Percentiles rank a stretch among this genome's conserved stretches.
phyloP scores from a whole-genome alignment of 2,329 filamentous ascomycete genomes.

The Fusarium citri region DNA sequence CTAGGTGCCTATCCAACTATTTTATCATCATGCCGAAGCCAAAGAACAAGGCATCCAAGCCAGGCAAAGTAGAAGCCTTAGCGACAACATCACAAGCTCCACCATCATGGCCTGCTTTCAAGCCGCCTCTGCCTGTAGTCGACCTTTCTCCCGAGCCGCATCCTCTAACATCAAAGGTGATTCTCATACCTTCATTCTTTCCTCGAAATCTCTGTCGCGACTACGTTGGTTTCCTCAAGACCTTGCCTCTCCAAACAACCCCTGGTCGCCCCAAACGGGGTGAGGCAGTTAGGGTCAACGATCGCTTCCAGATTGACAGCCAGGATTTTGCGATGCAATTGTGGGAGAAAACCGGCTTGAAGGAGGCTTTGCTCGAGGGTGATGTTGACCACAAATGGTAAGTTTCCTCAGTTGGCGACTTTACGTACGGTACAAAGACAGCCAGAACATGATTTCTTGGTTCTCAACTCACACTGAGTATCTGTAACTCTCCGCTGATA shows the following conservation, averaged over 20 bases:
- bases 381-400: constrained; percentile 59
- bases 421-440: background rate
- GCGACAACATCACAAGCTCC: constrained; percentile 47
- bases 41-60: constrained; percentile 50
- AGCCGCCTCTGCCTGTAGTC: constrained; percentile 73
- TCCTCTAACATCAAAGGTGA: constrained; percentile 68
- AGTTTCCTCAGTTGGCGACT: constrained; percentile 38
- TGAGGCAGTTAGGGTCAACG: constrained; percentile 87
- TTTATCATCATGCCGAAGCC: constrained; percentile 50
- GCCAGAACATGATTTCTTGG: constrained; percentile 15
- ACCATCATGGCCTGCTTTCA: constrained; percentile 76
- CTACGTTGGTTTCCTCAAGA: constrained; percentile 78
- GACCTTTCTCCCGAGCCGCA: constrained; percentile 71
- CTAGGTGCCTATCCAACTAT: background rate
- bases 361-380: constrained; percentile 64
- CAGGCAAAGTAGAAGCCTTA: constrained; percentile 33
- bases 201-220: constrained; percentile 78
- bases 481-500: constrained; percentile 26
- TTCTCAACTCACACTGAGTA: constrained; percentile 8
- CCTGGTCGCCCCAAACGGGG: constrained; percentile 82
- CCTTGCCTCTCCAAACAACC: constrained; percentile 79
- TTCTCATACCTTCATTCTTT: constrained; percentile 80
- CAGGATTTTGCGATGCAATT: constrained; percentile 76
- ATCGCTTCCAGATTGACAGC: constrained; percentile 87
- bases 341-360: constrained; percentile 82